Evolutionary conservation across 495 filamentous ascomycete genomes (phyloP).

Genomic region (Ramalina intermedia): DNA sequence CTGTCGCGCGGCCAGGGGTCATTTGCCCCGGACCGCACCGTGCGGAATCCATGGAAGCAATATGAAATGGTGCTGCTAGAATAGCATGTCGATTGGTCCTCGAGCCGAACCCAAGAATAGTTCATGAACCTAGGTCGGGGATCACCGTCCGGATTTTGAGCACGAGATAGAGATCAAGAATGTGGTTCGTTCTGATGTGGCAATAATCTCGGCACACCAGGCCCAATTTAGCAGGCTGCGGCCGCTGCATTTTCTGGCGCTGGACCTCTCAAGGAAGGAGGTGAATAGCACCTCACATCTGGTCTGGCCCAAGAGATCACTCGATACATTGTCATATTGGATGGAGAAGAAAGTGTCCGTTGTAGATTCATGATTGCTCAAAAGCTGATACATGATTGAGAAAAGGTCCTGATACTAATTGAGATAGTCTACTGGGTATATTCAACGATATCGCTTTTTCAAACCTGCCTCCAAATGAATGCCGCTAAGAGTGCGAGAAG

Average conservation of each 20-base stretch:
- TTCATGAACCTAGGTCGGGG: background rate
- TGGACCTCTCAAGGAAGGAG: background rate
- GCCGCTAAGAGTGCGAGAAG: background rate
- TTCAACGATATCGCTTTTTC: slow-evolving; percentile 2
- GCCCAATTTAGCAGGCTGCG: too few species aligned
- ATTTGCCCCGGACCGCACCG: slow-evolving; percentile 4
- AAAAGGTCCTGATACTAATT: background rate
- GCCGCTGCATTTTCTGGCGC: background rate
- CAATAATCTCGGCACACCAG: too few species aligned
- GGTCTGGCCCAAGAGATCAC: background rate
- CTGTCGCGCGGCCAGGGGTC: background rate
- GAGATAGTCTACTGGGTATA: slow-evolving; percentile 1
- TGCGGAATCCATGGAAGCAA: background rate
- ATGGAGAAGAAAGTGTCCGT: background rate
- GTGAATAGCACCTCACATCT: background rate
- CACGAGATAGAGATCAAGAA: slow-evolving; percentile 1
- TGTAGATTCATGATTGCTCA: background rate
- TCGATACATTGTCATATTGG: background rate
- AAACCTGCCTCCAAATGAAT: background rate
- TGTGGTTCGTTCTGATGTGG: background rate
- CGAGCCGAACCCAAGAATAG: too few species aligned
- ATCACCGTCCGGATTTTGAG: background rate
- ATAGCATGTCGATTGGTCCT: background rate
- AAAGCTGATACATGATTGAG: background rate
- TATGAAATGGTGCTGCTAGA: background rate